Evolutionary conservation across 305 asterid species (phyloP).

Genomic region (Fraxinus sp.): DNA sequence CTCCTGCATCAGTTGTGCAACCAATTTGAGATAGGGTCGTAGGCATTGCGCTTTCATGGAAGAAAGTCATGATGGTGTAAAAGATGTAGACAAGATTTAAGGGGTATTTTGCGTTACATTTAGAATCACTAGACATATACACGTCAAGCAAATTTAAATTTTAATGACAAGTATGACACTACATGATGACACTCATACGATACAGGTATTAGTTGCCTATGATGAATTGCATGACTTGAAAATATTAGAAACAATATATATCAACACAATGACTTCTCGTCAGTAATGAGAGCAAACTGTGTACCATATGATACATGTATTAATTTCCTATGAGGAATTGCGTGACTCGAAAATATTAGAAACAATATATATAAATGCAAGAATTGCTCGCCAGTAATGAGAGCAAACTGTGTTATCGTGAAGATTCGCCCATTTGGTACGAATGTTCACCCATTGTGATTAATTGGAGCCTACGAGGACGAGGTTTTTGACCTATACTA

Average conservation of each 20-base stretch:
- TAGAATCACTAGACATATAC: neutral
- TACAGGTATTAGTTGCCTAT: neutral
- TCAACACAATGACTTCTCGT: neutral
- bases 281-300: neutral
- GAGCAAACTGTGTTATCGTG: neutral
- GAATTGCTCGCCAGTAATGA: neutral
- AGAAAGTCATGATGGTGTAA: neutral
- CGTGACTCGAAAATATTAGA: neutral
- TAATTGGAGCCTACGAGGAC: neutral
- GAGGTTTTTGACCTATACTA: neutral
- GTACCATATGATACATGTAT: neutral
- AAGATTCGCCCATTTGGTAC: neutral
- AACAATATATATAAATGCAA: neutral
- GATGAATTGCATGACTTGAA: neutral
- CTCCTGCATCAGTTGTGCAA: neutral
- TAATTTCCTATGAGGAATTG: neutral
- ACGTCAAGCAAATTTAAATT: neutral
- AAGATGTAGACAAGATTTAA: neutral
- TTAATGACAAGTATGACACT: neutral
- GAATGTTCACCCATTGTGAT: neutral
- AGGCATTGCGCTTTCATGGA: neutral
- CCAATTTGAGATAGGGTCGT: neutral
- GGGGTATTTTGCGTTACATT: neutral
- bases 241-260: neutral
- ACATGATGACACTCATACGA: neutral